A percentile compares a stretch with the other conserved stretches of the same genome.
Evolutionary conservation across 495 filamentous ascomycete species (phyloP).

Genomic region (Trichoderma gamsii): DNA sequence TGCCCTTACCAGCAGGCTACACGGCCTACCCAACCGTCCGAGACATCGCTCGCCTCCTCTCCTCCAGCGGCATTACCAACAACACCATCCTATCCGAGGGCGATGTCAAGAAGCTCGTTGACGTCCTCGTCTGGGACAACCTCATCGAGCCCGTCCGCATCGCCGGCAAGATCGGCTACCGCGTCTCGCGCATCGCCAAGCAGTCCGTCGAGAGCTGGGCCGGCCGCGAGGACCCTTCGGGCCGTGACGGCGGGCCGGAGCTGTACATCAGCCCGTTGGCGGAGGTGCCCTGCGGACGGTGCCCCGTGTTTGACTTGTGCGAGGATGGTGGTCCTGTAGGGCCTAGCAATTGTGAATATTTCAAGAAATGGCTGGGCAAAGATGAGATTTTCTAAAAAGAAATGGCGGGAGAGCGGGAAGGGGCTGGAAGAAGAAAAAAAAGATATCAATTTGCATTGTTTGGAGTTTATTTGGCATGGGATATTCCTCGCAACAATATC

Average conservation of each 20-base stretch:
- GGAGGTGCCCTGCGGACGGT: slow-evolving; percentile 83
- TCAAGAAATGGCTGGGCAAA: slow-evolving; percentile 65
- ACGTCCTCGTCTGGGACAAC: slow-evolving; percentile 81
- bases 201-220: slow-evolving; percentile 31
- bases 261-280: slow-evolving; percentile 58
- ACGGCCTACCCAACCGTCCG: slow-evolving; percentile 68
- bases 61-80: slow-evolving; percentile 55
- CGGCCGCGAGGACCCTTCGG: slow-evolving; percentile 37
- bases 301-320: slow-evolving; percentile 91
- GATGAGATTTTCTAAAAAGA: slow-evolving; percentile 20
- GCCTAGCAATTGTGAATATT: slow-evolving; percentile 87
- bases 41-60: slow-evolving; percentile 66
- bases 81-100: slow-evolving; percentile 56
- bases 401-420: not conserved
- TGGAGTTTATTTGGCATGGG: slow-evolving; percentile 7
- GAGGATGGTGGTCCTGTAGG: slow-evolving; percentile 82
- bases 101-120: slow-evolving; percentile 73
- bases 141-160: slow-evolving; percentile 56
- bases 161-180: slow-evolving; percentile 34
- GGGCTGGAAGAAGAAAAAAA: not conserved
- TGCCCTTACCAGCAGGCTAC: slow-evolving; percentile 66
- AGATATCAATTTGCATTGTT: slow-evolving; percentile 4
- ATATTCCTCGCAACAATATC: not conserved
- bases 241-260: slow-evolving; percentile 29
- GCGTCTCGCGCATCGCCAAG: slow-evolving; percentile 44